These are phyloP conservation scores for Magnolia kwangsiensis DNA, from an alignment of 164 flowering plant species.

Conservation along the genomic window DNA sequence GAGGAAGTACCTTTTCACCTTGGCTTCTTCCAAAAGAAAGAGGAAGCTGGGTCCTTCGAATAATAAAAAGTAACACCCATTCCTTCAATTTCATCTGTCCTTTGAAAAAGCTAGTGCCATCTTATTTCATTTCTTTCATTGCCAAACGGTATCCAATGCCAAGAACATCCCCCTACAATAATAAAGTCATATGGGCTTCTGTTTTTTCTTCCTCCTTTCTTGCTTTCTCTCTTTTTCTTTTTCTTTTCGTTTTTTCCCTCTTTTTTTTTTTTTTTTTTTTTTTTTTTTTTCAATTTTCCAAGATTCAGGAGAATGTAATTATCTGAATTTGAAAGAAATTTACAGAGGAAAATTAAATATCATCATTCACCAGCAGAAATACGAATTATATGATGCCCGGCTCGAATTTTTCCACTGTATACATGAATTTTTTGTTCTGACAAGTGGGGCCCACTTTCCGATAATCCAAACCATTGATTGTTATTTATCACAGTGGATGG, in stretches of 20 bases:
- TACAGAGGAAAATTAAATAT: no score
- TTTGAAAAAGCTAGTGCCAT: background rate
- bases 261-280: no score
- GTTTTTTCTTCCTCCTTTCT: background rate
- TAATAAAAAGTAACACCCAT: background rate
- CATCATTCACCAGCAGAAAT: no score
- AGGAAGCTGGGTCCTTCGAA: background rate
- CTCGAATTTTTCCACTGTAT: no score
- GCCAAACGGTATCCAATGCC: constrained; percentile 3
- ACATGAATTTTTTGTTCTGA: no score
- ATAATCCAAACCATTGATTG: no score
- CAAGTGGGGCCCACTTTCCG: no score
- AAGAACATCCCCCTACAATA: background rate
- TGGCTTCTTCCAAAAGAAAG: background rate
- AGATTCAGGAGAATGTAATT: background rate
- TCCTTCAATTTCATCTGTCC: background rate
- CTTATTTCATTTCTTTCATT: background rate
- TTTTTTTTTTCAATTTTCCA: background rate
- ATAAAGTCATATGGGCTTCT: background rate
- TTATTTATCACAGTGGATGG: no score
- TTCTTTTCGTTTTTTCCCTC: no score
- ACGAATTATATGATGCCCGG: no score
- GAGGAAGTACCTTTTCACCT: background rate
- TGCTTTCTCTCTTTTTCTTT: background rate
- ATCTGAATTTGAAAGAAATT: background rate